Conservation (phyloP, 805 yeast species). For the Wickerhamiella spandovensis region DNA sequence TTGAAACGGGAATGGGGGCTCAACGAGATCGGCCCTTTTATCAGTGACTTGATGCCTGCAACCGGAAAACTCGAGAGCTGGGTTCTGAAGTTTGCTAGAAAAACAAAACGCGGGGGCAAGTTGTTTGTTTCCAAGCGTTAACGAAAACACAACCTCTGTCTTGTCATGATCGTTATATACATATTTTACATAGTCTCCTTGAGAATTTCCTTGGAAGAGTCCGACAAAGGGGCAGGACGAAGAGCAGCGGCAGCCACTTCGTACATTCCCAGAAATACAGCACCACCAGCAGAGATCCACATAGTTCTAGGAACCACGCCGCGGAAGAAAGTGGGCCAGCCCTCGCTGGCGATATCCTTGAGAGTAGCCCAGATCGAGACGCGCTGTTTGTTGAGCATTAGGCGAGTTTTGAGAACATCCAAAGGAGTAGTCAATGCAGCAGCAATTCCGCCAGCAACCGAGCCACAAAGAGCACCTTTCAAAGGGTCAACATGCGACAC, state of each 20-base stretch:
- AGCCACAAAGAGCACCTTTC: slow-evolving; percentile 83
- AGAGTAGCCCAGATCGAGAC: slow-evolving; percentile 37
- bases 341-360: slow-evolving; percentile 44
- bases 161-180: neutral
- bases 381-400: slow-evolving; percentile 56
- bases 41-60: slow-evolving; percentile 43
- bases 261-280: slow-evolving; percentile 88
- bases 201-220: neutral
- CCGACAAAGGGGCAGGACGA: neutral
- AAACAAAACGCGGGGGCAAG: slow-evolving; percentile 33
- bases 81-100: slow-evolving; percentile 40
- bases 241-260: slow-evolving; percentile 30
- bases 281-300: slow-evolving; percentile 99
- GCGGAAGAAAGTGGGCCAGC: slow-evolving; percentile 51
- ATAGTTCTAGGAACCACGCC: slow-evolving; percentile 93
- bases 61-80: slow-evolving; percentile 35
- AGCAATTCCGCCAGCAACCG: slow-evolving; percentile 86
- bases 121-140: slow-evolving; percentile 25
- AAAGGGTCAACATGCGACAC: slow-evolving; percentile 39
- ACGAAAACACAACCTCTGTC: neutral
- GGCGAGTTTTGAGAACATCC: slow-evolving; percentile 85
- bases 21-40: slow-evolving; percentile 49
- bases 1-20: slow-evolving; percentile 47
- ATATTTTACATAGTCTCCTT: neutral
- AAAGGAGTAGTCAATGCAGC: slow-evolving; percentile 92